Base-by-base conservation (phyloP, 805 yeast genomes). In the Crinitomyces ghanaensis region DNA sequence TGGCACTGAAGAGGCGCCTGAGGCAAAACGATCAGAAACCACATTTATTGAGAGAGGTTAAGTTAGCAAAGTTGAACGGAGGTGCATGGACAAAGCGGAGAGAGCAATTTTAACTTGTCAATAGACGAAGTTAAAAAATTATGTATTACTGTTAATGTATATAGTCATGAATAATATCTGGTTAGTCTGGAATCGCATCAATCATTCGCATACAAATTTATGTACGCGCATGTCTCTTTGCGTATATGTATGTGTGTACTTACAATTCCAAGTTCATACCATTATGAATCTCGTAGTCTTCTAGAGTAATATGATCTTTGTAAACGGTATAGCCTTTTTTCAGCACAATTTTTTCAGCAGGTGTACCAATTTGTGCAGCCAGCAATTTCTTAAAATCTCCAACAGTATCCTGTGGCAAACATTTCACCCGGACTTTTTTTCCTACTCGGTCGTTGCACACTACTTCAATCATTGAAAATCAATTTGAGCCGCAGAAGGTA, bases 261-360 rank as follows among this genome's bases (percentile, higher is more conserved):
- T 83, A 91, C 53, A 88, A 59, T 57, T 88, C 98, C 43, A 88
- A 57, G 54, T 77, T 83, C 40, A 80, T 77, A 6, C 94, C 93
- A 53, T 85, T 77, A 50, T 85, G 94, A 13, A 88, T 74, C 54
- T 88, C 98, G 51, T 91, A 88, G 55, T 88, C 98, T n/a, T 79
- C 95, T 28, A 88, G 62, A 1, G 86, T 68, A 35, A 88, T 88
- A 52, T 86, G 96, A 49, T 88, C 91, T 51, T 91, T 91, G 54
- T 72, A 74, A 0, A 81, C 71, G 43, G 73, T 77, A 48, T 84
- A 77, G 1, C 96, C 95, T 50, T 83, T 86, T 54, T 84, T 86
- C 41, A 88, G 63, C 1, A 80, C 72, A 19, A 62, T 48, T 42
- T 73, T 74, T 14, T 74, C 80, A 13, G 72, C 60, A 1, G 76